phyloP scores from a whole-genome alignment of 164 flowering plant genomes.

The Tetracentron sinense region DNA sequence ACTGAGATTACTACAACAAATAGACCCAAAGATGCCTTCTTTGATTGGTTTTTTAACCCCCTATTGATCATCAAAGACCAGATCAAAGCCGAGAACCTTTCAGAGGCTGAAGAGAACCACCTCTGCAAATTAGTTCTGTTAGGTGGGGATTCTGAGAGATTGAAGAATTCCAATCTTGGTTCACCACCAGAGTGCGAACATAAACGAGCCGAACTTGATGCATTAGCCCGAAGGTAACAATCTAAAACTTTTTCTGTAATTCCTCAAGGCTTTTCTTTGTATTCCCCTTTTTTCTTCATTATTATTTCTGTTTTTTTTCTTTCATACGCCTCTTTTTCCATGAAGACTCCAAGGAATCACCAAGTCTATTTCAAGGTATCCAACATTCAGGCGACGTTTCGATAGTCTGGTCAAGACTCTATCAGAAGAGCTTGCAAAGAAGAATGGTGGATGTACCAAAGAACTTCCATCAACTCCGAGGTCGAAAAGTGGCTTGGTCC shows the following conservation, averaged over 20 bases:
- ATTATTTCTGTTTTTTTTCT: background rate
- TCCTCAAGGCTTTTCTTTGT: background rate
- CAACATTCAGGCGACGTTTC: constrained; percentile 65
- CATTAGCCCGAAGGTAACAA: constrained; percentile 74
- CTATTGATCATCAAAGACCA: constrained; percentile 81
- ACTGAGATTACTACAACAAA: constrained; percentile 66
- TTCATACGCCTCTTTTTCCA: background rate
- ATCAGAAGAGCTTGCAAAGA: constrained; percentile 47
- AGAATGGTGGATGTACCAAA: constrained; percentile 26
- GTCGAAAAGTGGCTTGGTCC: constrained; percentile 45
- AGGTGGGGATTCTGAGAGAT: constrained; percentile 48
- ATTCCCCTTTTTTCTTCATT: background rate
- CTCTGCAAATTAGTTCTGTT: constrained; percentile 63
- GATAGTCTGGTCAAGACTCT: constrained; percentile 39
- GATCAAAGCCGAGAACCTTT: constrained; percentile 67
- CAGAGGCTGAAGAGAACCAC: constrained; percentile 66
- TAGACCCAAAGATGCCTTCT: constrained; percentile 70
- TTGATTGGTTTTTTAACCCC: constrained; percentile 83
- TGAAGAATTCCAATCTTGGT: constrained; percentile 40
- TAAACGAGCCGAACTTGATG: constrained; percentile 76
- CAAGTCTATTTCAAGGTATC: constrained; percentile 73
- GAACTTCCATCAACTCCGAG: constrained; percentile 24
- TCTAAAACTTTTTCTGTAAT: too few relatives aligned
- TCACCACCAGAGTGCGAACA: constrained; percentile 52
- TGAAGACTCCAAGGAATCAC: constrained; percentile 81